These are phyloP conservation scores for Geopyxis carbonaria DNA, from an alignment of 495 filamentous ascomycete species.

Conservation along the genomic window DNA sequence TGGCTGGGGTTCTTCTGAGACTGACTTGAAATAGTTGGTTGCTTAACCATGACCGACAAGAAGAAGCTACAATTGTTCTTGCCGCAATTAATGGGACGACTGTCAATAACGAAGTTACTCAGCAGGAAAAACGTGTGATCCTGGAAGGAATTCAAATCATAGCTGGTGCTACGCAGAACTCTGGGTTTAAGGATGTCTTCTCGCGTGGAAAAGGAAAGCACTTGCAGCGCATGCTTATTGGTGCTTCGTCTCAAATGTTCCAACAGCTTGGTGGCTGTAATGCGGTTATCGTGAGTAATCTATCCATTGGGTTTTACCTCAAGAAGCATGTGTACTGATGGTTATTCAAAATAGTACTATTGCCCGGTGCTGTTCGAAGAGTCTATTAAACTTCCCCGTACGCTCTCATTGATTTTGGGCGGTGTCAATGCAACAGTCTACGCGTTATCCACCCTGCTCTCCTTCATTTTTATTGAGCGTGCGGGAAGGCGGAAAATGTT, in stretches of 20 bases:
- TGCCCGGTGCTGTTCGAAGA: conserved; percentile 52
- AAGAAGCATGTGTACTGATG: conserved; percentile 39
- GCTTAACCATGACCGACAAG: conserved; percentile 42
- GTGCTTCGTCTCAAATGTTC: conserved; percentile 20
- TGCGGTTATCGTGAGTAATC: conserved; percentile 40
- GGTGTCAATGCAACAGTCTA: conserved; percentile 64
- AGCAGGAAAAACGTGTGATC: conserved; percentile 6
- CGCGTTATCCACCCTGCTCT: conserved; percentile 50
- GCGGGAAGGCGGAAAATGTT: conserved; percentile 53
- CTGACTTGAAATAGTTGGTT: conserved; percentile 48
- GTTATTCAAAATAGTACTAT: conserved; percentile 63
- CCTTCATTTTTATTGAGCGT: conserved; percentile 59
- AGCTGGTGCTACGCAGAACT: conserved; percentile 24
- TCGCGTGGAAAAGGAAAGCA: conserved; percentile 13
- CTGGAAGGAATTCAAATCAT: conserved; percentile 34
- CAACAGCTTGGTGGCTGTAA: conserved; percentile 45
- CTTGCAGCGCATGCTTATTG: conserved; percentile 30
- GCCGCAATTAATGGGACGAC: conserved; percentile 45
- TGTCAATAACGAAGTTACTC: conserved; percentile 36
- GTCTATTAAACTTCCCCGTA: conserved; percentile 38
- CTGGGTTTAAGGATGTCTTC: conserved; percentile 17
- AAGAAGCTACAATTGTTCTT: conserved; percentile 48
- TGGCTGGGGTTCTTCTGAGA: no score
- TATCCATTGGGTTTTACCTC: background rate
- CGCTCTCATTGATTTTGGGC: conserved; percentile 47